Evolutionary conservation across 495 filamentous ascomycete genomes (phyloP).

Genomic region (Penicillium paradoxum): DNA sequence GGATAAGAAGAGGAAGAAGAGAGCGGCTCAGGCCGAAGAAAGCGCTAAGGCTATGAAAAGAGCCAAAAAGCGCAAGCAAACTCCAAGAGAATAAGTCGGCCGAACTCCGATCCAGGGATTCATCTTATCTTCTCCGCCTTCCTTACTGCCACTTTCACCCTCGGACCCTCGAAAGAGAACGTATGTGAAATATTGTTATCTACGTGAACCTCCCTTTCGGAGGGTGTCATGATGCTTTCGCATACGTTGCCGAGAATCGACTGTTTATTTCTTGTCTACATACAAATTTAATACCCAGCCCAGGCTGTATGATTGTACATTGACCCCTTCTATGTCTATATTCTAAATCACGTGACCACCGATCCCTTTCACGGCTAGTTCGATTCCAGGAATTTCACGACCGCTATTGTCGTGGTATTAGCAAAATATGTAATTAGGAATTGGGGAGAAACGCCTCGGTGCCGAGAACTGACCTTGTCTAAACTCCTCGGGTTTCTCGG

Average conservation of each 20-base stretch:
- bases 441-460: background rate
- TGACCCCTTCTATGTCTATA: background rate
- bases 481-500: conserved; percentile 86
- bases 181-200: background rate
- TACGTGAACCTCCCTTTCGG: background rate
- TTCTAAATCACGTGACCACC: background rate
- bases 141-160: background rate
- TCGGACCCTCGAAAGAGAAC: background rate
- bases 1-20: background rate
- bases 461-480: conserved; percentile 60
- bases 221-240: background rate
- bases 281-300: background rate
- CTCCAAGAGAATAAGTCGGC: background rate
- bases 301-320: background rate
- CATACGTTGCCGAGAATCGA: background rate
- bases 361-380: background rate
- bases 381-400: conserved; percentile 36
- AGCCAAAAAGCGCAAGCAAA: background rate
- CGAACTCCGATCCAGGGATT: background rate
- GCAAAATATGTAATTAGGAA: background rate
- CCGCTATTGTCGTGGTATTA: conserved; percentile 27
- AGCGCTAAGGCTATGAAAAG: background rate
- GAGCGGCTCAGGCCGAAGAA: background rate
- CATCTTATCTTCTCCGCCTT: background rate
- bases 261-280: background rate